Base-by-base conservation (phyloP, 2,329 filamentous ascomycete species). In the Alternaria conjuncta region DNA sequence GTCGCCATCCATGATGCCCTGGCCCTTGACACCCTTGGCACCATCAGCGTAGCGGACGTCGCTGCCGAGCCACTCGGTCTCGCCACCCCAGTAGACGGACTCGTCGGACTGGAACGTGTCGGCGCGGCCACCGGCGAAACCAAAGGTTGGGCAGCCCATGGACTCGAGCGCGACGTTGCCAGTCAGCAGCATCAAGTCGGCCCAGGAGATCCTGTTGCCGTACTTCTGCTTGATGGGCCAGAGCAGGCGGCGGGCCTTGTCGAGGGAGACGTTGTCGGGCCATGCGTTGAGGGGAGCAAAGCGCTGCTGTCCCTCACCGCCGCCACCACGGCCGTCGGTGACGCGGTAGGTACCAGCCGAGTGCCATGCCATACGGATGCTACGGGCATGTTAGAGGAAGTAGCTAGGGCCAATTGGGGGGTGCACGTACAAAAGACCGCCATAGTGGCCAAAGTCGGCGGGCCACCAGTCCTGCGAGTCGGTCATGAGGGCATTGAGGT, bases 201-300 rank as follows among this genome's bases (percentile, higher is more conserved):
- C 89, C 91, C 91, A 94, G 0, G 91, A 93, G 80, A 94, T 91
- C 84, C 92, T 92, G 85, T 88, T 88, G 78, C 91, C 91, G 70
- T 94, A 94, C 86, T 94, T 94, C 72, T 92, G 90, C 87, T 94
- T 94, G 83, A 94, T 89, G 60, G 91, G 91, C 89, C 90, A 93
- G 45, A 94, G 83, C 60, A 94, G 87, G 67, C 91, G 90, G 60
- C 91, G 91, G 30, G 91, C 91, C 86, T 94, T 94, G 86, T 94
- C 91, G 57, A 94, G 86, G 72, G 85, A 89, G 75, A 88, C 89
- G 70, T 94, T 94, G 82, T 94, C 91, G 45, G 91, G 91, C 91
- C 91, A 94, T 84, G 88, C 89, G 86, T 93, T 93, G 77, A 94
- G 88, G 6, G 92, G 92, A 57, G 91, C 91, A 73, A 94, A 94